Evolutionary conservation across 345 rosid genomes (phyloP), one percentile per base, ranked within the genome.

Genomic region (Boechera divaricarpa): DNA sequence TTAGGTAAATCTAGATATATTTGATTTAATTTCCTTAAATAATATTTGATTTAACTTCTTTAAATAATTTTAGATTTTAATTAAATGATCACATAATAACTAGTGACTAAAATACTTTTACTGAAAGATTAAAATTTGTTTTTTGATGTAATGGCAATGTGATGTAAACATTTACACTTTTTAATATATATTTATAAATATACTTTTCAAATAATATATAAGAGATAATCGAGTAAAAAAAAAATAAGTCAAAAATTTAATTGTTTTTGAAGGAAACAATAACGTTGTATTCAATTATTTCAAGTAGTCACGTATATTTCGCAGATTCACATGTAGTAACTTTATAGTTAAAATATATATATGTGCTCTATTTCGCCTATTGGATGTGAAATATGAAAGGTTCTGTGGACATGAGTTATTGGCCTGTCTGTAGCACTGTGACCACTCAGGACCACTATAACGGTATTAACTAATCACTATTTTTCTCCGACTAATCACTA

Each of bases 381-480:
- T 39, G 24, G 39, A 61, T 77, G 57, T 69, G 6, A 55, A 24
- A 69, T 21, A 41, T n/a, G 47, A 11, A 13, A 54, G 39, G 42
- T 26, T 39, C 47, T 29, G 76, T 21, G 76, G 76, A 56, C 72
- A 64, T 10, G 38, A 64, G 47, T 64, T 63, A 56, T 56, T 64
- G 62, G 35, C 66, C 10, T 70, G 75, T 70, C 71, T 55, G 63
- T 44, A 62, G 63, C 68, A 54, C 8, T 67, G 5, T 45, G 74
- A 42, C 55, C 65, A 62, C 45, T 55, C 35, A 47, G 5, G 81
- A 71, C 76, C 77, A 77, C 72, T 63, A 47, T 71, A 77, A 77
- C 81, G 67, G 81, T 71, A 64, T 71, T 77, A 77, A 64, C 81
- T 57, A 77, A 57, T 71, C 54, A 64, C 10, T 54, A 35, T 10